These are phyloP conservation scores for Penicillium flavigenum DNA, from an alignment of 495 filamentous ascomycete species.

Conservation along the genomic window DNA sequence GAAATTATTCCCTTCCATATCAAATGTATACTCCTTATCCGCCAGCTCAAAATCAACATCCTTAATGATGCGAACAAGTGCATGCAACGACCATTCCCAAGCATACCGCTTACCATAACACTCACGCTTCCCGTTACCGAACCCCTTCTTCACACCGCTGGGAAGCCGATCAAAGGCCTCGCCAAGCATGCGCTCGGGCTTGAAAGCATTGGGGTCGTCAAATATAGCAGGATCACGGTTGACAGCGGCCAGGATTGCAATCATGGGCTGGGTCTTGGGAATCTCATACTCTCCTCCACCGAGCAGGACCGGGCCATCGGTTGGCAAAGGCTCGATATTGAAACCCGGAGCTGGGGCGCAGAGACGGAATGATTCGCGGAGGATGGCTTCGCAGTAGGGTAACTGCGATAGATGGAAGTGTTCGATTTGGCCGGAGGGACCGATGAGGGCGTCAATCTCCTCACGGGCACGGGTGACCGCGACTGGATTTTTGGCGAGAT, in stretches of 20 bases:
- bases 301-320: conserved; percentile 50
- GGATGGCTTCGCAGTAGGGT: conserved; percentile 62
- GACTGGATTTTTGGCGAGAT: conserved; percentile 41
- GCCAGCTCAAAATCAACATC: conserved; percentile 47
- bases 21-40: conserved; percentile 38
- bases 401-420: conserved; percentile 63
- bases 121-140: conserved; percentile 68
- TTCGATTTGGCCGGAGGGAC: conserved; percentile 30
- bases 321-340: conserved; percentile 54
- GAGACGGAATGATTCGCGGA: conserved; percentile 73
- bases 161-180: conserved; percentile 61
- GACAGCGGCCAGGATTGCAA: conserved; percentile 61
- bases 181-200: conserved; percentile 69
- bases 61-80: conserved; percentile 41
- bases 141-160: conserved; percentile 61
- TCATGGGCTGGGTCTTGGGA: conserved; percentile 57
- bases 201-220: conserved; percentile 61
- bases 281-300: conserved; percentile 68
- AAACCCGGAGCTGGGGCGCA: conserved; percentile 64
- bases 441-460: conserved; percentile 45
- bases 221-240: conserved; percentile 71
- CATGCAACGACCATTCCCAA: conserved; percentile 54
- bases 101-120: conserved; percentile 68
- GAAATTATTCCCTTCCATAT: conserved; percentile 28
- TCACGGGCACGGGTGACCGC: conserved; percentile 37